Evolutionary conservation across 441 rosid genomes (phyloP).

Genomic region (Populus hybrid): DNA sequence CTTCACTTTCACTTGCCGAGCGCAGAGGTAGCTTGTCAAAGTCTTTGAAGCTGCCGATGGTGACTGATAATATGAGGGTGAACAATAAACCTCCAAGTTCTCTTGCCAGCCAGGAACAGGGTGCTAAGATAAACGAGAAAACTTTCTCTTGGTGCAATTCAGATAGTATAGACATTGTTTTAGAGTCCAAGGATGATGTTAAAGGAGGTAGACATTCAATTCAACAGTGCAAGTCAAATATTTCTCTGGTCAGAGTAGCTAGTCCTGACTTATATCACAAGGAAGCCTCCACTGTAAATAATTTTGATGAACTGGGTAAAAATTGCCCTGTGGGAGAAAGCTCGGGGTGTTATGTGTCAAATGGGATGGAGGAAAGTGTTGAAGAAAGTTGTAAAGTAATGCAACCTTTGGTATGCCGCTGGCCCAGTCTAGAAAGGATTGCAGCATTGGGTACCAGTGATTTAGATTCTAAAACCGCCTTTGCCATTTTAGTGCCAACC

Average conservation of each 20-base stretch:
- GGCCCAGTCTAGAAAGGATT: slow-evolving; percentile 86
- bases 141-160: slow-evolving; percentile 39
- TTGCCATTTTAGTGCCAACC: slow-evolving; percentile 47
- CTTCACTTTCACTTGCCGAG: slow-evolving; percentile 74
- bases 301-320: slow-evolving; percentile 28
- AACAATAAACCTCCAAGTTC: slow-evolving; percentile 21
- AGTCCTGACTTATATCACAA: slow-evolving; percentile 31
- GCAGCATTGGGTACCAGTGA: slow-evolving; percentile 36
- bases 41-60: slow-evolving; percentile 66
- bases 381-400: slow-evolving; percentile 26
- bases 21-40: slow-evolving; percentile 74
- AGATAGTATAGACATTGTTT: slow-evolving; percentile 50
- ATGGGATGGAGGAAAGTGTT: slow-evolving; percentile 26
- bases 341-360: slow-evolving; percentile 18
- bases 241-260: slow-evolving; percentile 33
- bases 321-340: slow-evolving; percentile 24
- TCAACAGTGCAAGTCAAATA: slow-evolving; percentile 30
- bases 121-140: slow-evolving; percentile 25
- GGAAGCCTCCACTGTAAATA: slow-evolving; percentile 35
- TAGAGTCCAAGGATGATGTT: slow-evolving; percentile 42
- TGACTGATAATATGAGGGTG: slow-evolving; percentile 43
- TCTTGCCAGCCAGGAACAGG: slow-evolving; percentile 33
- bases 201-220: slow-evolving; percentile 34
- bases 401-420: slow-evolving; percentile 49
- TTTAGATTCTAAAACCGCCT: slow-evolving; percentile 66